Percentiles rank a stretch among this genome's conserved stretches.
Evolutionary conservation across 768 basidiomycete species (phyloP).

Genomic region (Kwoniella botswanensis): DNA sequence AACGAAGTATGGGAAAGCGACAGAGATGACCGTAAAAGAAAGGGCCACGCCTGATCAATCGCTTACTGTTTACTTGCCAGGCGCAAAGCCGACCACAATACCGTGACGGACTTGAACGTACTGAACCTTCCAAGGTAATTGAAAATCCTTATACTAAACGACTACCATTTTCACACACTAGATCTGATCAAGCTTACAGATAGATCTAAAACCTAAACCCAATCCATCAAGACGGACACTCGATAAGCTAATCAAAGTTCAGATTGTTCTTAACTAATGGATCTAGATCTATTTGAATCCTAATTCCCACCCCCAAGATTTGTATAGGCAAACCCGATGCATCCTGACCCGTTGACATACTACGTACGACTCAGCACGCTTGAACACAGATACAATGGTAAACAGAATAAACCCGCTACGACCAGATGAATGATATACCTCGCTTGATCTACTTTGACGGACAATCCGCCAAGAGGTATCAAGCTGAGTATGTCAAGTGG

Average conservation of each 20-base stretch:
- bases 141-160: no score
- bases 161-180: background rate
- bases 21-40: no score
- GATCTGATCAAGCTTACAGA: background rate
- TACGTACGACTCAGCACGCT: background rate
- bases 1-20: no score
- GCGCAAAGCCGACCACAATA: no score
- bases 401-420: background rate
- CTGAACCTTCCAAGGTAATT: no score
- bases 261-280: background rate
- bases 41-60: no score
- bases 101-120: no score
- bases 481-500: constrained; percentile 7
- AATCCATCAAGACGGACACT: background rate
- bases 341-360: background rate
- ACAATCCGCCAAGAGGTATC: background rate
- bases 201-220: background rate
- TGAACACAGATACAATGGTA: background rate
- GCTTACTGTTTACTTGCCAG: no score
- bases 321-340: background rate
- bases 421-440: background rate
- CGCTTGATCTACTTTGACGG: background rate
- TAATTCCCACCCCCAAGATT: no score
- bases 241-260: background rate
- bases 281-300: background rate